These are phyloP conservation scores for Solanum arcanum DNA, from an alignment of 257 asterid genomes.

Conservation along the genomic window DNA sequence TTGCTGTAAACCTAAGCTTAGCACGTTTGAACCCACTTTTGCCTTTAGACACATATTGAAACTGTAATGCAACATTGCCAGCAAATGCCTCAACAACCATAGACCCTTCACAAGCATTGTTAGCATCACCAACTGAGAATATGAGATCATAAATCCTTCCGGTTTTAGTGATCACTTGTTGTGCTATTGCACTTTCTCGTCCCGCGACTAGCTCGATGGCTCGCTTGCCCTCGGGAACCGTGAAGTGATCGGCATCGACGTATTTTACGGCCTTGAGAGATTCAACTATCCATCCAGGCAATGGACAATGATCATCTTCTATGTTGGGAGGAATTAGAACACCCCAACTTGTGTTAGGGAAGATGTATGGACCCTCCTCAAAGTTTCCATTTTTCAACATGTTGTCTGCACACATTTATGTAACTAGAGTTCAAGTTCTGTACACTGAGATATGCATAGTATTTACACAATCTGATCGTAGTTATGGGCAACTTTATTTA, in stretches of 20 bases:
- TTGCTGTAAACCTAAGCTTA: neutral
- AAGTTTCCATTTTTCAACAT: constrained; percentile 16
- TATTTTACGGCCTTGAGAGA: constrained; percentile 25
- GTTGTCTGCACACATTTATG: neutral
- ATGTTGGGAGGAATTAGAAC: constrained; percentile 13
- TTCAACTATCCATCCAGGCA: constrained; percentile 19
- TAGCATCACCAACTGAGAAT: constrained; percentile 19
- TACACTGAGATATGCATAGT: neutral
- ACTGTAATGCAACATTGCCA: neutral
- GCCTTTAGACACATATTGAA: constrained; percentile 5
- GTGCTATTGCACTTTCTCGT: constrained; percentile 13
- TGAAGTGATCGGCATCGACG: constrained; percentile 8
- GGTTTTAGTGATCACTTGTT: constrained; percentile 1
- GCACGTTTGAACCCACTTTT: constrained; percentile 8
- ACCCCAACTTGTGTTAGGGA: constrained; percentile 17
- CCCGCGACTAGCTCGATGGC: constrained; percentile 17
- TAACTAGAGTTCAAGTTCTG: neutral
- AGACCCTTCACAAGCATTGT: constrained; percentile 13
- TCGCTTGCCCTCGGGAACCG: constrained; percentile 11
- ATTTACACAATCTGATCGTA: neutral
- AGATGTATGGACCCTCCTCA: constrained; percentile 17
- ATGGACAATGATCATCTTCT: constrained; percentile 12
- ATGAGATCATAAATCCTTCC: constrained; percentile 5
- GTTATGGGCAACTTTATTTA: neutral
- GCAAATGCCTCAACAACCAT: constrained; percentile 12